These are phyloP conservation scores for Cyclanthera cordifolia DNA, from an alignment of 306 rosid genomes.

Conservation along the genomic window DNA sequence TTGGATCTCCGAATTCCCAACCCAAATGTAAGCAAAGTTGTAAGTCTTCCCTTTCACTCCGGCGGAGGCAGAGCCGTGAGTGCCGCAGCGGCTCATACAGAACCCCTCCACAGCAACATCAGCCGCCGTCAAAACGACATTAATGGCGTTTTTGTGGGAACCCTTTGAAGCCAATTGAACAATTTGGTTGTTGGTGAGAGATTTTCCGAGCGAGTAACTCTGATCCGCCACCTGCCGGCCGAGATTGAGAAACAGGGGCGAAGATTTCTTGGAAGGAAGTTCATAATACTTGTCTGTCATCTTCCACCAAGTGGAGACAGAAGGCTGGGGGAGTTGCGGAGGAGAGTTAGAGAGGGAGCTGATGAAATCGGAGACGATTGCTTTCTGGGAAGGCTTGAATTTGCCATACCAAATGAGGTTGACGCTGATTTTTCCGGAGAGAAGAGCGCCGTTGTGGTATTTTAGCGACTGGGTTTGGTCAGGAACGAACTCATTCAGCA, in stretches of 20 bases:
- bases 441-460: slow-evolving; percentile 82
- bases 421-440: slow-evolving; percentile 56
- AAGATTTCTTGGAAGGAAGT: slow-evolving; percentile 17
- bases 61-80: slow-evolving; percentile 40
- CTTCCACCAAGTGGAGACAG: slow-evolving; percentile 78
- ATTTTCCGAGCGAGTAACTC: slow-evolving; percentile 47
- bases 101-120: slow-evolving; percentile 63
- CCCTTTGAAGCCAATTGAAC: slow-evolving; percentile 49
- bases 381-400: slow-evolving; percentile 62
- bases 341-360: slow-evolving; percentile 33
- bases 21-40: slow-evolving; percentile 69
- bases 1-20: slow-evolving; percentile 58
- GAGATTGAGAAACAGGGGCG: slow-evolving; percentile 28
- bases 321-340: slow-evolving; percentile 26
- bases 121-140: slow-evolving; percentile 57
- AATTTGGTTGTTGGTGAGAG: slow-evolving; percentile 40
- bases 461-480: slow-evolving; percentile 46
- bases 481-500: slow-evolving; percentile 32
- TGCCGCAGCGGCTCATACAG: slow-evolving; percentile 59
- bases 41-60: slow-evolving; percentile 23
- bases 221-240: slow-evolving; percentile 46
- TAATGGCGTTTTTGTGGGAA: slow-evolving; percentile 41
- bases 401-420: slow-evolving; percentile 79
- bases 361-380: slow-evolving; percentile 57
- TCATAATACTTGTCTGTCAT: slow-evolving; percentile 66